These are phyloP conservation scores for Geotrichum phurueaensis DNA, from an alignment of 1,139 yeast genomes.

Conservation along the genomic window DNA sequence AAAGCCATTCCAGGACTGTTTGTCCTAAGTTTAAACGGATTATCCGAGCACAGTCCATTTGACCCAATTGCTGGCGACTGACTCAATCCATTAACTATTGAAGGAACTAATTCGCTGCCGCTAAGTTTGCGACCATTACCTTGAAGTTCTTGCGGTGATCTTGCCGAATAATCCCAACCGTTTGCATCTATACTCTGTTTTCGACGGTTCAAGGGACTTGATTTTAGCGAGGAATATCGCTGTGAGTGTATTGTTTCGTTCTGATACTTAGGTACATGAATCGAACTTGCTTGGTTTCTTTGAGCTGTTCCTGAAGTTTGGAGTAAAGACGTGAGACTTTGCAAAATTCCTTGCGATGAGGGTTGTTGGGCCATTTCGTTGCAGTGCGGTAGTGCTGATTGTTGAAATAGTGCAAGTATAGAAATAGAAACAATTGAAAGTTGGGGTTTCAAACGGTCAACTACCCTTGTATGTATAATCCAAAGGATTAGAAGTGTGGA, in stretches of 20 bases:
- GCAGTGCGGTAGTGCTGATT: background rate
- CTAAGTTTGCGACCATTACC: background rate
- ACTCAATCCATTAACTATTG: background rate
- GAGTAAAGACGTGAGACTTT: constrained; percentile 2
- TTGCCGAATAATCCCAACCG: constrained; percentile 36
- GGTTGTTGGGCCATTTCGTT: background rate
- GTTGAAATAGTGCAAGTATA: background rate
- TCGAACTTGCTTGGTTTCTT: background rate
- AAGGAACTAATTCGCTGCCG: background rate
- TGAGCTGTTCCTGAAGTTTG: background rate
- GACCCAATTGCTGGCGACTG: background rate
- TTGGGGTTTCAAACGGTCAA: background rate
- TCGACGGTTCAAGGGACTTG: constrained; percentile 2
- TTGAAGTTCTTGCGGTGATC: constrained; percentile 19
- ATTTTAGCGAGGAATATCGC: background rate
- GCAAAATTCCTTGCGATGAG: constrained; percentile 1
- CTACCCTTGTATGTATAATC: background rate
- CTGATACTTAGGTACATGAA: background rate
- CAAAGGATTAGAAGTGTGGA: too few species aligned
- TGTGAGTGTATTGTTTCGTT: background rate
- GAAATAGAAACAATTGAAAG: background rate
- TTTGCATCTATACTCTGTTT: constrained; percentile 28
- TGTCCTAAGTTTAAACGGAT: background rate
- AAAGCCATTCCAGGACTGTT: background rate
- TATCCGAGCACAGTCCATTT: background rate